phyloP scores from a whole-genome alignment of 192 early-diverging fungal genomes.

The Geranomyces variabilis region DNA sequence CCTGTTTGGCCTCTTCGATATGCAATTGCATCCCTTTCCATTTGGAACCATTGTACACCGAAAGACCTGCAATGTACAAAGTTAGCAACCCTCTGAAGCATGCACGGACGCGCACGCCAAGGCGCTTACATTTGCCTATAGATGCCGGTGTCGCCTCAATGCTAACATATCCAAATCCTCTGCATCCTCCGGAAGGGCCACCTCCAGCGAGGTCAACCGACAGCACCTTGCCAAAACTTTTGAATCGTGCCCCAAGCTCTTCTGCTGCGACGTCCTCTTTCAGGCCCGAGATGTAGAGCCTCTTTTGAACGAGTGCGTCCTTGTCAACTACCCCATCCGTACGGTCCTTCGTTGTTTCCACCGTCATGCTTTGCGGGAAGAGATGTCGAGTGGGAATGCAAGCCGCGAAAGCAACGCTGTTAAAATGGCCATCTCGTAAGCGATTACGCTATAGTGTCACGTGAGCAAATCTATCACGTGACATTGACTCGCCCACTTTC shows the following conservation, averaged over 20 bases:
- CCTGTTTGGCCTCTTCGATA: slow-evolving; percentile 80
- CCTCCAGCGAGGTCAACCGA: slow-evolving; percentile 53
- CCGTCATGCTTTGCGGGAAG: too few relatives aligned
- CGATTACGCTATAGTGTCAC: too few relatives aligned
- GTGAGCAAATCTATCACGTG: too few relatives aligned
- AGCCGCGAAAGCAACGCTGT: too few relatives aligned
- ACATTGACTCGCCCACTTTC: too few relatives aligned
- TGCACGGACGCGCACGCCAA: background rate
- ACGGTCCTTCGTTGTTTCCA: too few relatives aligned
- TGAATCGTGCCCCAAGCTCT: slow-evolving; percentile 70
- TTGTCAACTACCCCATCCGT: background rate
- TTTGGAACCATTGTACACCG: slow-evolving; percentile 73
- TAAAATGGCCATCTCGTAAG: too few relatives aligned
- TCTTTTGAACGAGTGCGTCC: slow-evolving; percentile 43
- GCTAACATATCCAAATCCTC: slow-evolving; percentile 77
- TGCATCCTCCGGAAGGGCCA: slow-evolving; percentile 45
- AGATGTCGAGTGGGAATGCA: too few relatives aligned
- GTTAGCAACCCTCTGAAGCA: too few relatives aligned
- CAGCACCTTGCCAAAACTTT: slow-evolving; percentile 67
- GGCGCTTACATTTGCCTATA: slow-evolving; percentile 64
- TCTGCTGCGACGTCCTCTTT: slow-evolving; percentile 54
- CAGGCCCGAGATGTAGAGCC: slow-evolving; percentile 81
- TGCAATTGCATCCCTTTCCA: slow-evolving; percentile 82
- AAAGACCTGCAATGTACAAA: slow-evolving; percentile 44
- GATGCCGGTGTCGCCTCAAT: slow-evolving; percentile 67